Base-by-base conservation (phyloP, 495 filamentous ascomycete genomes). In the Xylaria grammica region DNA sequence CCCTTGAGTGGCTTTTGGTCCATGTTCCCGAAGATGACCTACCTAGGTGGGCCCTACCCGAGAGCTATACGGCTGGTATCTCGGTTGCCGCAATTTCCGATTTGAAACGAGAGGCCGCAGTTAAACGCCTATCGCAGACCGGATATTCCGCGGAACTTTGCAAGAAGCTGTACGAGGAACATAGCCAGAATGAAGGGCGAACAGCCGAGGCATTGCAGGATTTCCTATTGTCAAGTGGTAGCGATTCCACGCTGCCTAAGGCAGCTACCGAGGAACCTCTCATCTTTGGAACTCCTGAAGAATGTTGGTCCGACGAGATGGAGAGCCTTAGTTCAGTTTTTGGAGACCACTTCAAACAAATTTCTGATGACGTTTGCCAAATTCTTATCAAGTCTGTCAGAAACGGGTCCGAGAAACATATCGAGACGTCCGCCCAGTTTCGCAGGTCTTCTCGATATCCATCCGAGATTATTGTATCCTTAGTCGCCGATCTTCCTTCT, bases 21-120 rank as follows among this genome's bases (percentile, higher is more conserved):
- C 94, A 99, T 76, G 91, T 99, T 20, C 96, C 95, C 2, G 95
- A 99, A 75, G 96, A 98, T 74, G 95, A 99, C 74, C 77, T 97
- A 2, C 95, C 95, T 0, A 74, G 82, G 19, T 97, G 94, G 92
- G 90, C 91, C 73, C 79, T 99, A 26, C 96, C 96, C 3, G 94
- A 95, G 76, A 87, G 86, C 45, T 99, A 99, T 70, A 86, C 87
- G 1, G 93, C 93, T 10, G 95, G 95, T 17, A 87, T 98, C 52
- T 91, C 87, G 49, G 87, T 98, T 62, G 93, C 87, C 1, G 88
- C 89, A 44, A 88, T 86, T 8, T 68, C 69, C 19, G 90, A 97
- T 76, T 72, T 97, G 49, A 88, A 86, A 67, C 86, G 83, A 67
- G 93, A 97, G 70, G 89, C 83, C 13, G 87, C 86, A 29, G 86